Evolutionary conservation across 1,139 yeast genomes (phyloP), one percentile per base, ranked within the genome.

Genomic region (Yamadazyma taylorii): DNA sequence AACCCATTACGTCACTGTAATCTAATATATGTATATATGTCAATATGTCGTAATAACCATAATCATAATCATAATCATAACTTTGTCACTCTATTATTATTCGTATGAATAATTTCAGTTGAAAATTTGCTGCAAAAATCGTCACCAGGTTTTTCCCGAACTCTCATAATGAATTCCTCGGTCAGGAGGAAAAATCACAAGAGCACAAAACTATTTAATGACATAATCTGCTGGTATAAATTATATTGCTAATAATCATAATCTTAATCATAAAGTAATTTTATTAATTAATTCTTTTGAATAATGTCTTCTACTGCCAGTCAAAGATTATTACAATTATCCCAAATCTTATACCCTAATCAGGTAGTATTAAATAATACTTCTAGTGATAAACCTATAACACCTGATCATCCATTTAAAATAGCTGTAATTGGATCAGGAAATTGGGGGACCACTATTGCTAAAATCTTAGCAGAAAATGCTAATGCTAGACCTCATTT

Each of bases 381-480:
- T 2, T 29, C 39, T 13, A 53, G 54, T 25, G 46, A 47, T 4
- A 40, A 43, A 29, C 49, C 55, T 10, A 43, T 55, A 36, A 38
- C 53, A 3, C 64, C 67, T 15, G 61, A 48, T 24, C 56, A 55
- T 30, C 72, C 73, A 3, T 69, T 67, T 52, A 60, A 55, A 45
- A 58, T 71, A 30, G 65, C 72, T 38, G 69, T 71, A 17, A 61
- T 71, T 42, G 77, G 77, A 14, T 68, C 75, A 19, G 76, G 77
- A 24, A 71, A 70, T 50, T 71, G 76, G 76, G 77, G 76, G 26
- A 71, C 75, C 36, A 67, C 76, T 32, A 66, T 71, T 35, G 75
- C 77, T 38, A 71, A 71, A 47, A 63, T 71, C 30, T 42, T 69
- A 17, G 73, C 76, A 15, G 76, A 71, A 52, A 71, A 71, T 53